Base-by-base conservation (phyloP, 2,329 filamentous ascomycete species). In the Aspergillus spinulosporus region DNA sequence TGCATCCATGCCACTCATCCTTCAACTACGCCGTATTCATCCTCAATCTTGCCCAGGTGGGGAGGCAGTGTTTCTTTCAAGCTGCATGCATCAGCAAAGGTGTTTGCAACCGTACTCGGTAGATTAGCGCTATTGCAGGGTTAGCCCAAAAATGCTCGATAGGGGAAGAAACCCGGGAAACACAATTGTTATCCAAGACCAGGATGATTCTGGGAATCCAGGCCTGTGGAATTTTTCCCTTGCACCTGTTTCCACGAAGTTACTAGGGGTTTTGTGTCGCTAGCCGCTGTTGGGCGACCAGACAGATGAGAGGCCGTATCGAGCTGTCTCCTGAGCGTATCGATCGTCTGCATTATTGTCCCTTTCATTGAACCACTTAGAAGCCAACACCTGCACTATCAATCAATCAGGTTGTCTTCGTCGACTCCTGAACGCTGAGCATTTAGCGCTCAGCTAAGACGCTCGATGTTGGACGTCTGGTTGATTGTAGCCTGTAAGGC, bases 291-390 rank as follows among this genome's bases (percentile, higher is more conserved):
- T 56, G 49, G 44, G 48, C 26, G 34, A 32, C 37, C 46, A 46
- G 51, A 46, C 49, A 50, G 53, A 57, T 62, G 59, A 62, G 60
- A 61, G 48, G 49, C 50, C 50, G 55, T 37, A 52, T 57, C 37
- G 55, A 57, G 50, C 39, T 53, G 40, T 53, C 55, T 56, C 54
- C 52, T 1, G n/a, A 52, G 29, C 42, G 45, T 45, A 49, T 44
- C 26, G 54, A 52, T 52, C 49, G 49, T 44, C 44, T 54, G 37
- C 15, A 54, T 49, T 42, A 45, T 47, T 42, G 29, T 15, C 43
- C 26, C 26, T 36, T 56, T 52, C 26, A 52, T 52, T 57, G 43
- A 51, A 44, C 47, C 40, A 48, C 56, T 49, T 36, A 26, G 54
- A 57, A 56, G 53, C 53, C 49, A 61, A 36, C 55, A 46, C 52